Base-by-base conservation (phyloP, 495 filamentous ascomycete species). In the Hyphodiscus hymeniophilus region DNA sequence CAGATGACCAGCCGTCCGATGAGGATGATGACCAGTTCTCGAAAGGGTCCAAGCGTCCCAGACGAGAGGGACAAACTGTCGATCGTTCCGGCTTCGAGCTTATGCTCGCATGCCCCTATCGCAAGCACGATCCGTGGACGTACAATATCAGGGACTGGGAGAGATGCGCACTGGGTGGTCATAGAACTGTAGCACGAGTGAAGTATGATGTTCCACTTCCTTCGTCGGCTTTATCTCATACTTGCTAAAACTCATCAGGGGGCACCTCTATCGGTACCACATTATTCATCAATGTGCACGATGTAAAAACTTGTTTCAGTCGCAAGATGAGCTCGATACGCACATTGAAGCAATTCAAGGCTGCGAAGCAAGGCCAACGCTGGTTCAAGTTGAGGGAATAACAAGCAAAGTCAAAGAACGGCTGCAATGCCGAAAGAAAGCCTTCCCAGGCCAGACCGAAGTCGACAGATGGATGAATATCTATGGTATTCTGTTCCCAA, bases 261-360 rank as follows among this genome's bases (percentile, higher is more conserved):
- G 13, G n/a, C 53, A 56, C 45, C 28, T 56, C 0, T 56, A 56
- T 23, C 13, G n/a, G 8, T 40, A 51, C 16, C 53, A 56, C 35
- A 8, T 11, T 11, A 43, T 48, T 17, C 6, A 50, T 28, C 53
- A 56, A 45, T 56, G 53, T 32, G 4, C 8, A 31, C 36, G 53
- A 34, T 56, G 53, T 38, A 51, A 51, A 45, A n/a, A 24, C 12
- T 0, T 51, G 11, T 56, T 56, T 21, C 12, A 38, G 10, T 22
- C 15, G 12, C 16, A 42, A 21, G 35, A 42, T 40, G 38, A 43
- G 18, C 48, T 56, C 15, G 44, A 56, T 20, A 30, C 8, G 10
- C 53, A 56, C 28, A 30, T 20, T 21, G 10, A 36, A 8, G 31
- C 15, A 0, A 10, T 38, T 3, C 8, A 42, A 20, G 33, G 38